Base-by-base conservation (phyloP, 176 grass and related monocot species). In the Dendrocalamus sinicus region DNA sequence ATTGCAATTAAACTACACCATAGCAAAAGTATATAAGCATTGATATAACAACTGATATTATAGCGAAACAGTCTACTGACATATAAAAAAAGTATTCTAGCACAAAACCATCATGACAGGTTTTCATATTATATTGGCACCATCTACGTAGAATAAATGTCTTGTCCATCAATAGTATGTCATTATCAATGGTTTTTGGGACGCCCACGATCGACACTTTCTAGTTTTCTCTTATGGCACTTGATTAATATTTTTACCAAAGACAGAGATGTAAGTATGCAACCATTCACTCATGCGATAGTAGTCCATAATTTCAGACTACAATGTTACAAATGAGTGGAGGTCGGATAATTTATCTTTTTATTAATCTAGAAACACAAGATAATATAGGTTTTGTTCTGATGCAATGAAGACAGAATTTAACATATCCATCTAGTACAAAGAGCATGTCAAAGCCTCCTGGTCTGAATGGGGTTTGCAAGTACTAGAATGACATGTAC, bases 381-480 rank as follows among this genome's bases (percentile, higher is more conserved):
- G 47, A 85, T 5, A 6, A 39, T 4, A 39, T 55, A 81, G 10
- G 65, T 81, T 76, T 81, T 63, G n/a, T 63, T 65, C 55, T 41
- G 82, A 65, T 4, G 45, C 44, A 75, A 75, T 48, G 72, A 84
- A 24, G 58, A 64, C 1, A 6, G 7, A 32, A 59, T 58, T 48
- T 15, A 59, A 73, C 51, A 73, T 80, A 96, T 88, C 96, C 96
- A 84, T 93, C 93, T 24, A 99, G 83, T 64, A 99, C 86, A 91
- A 99, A 99, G 75, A 99, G 86, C 91, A 94, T 96, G 90, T 99
- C 92, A 32, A 82, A 99, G 91, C 73, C 86, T 87, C 86, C 89
- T 92, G 37, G 84, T 92, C 96, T 99, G 78, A 91, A 84, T 79
- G 65, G 55, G 35, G 57, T 71, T 81, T 70, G 53, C 14, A 72